Evolutionary conservation across 2,329 filamentous ascomycete species (phyloP), one percentile per base, ranked within the genome.

Genomic region (Emydomyces testavorans): DNA sequence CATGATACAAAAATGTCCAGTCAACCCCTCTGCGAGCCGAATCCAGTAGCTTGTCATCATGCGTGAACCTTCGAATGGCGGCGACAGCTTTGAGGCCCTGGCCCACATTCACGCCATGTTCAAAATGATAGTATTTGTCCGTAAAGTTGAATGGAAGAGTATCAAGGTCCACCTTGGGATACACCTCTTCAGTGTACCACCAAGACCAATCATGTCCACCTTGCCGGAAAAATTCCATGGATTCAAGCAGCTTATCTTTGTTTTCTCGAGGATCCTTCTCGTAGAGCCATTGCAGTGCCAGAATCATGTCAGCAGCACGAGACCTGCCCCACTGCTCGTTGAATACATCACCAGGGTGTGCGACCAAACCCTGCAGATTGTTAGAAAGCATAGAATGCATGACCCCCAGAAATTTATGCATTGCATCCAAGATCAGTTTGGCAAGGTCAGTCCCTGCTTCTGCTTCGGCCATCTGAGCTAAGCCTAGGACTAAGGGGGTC

Each of bases 351-450:
- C 66, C 66, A 1, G 61, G 55, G 24, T 71, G 70, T 43, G 65
- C 64, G 13, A 74, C 60, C 46, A 75, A 69, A 0, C 77, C 77
- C 1, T 68, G 69, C 37, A 70, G 71, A 53, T 77, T 69, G 48
- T 77, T 59, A 47, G 65, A 62, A 15, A 80, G 65, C 76, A 80
- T 80, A 26, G 58, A 60, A 52, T 79, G 67, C 56, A 72, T 71
- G 2, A 79, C 59, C 3, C 61, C 55, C 31, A 74, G 60, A 53
- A 76, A 79, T 20, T 60, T 63, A 52, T 75, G 67, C 61, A 78
- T 68, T 0, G 73, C 64, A 45, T 68, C 58, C 1, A 79, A 60
- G 29, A 78, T 71, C 32, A 62, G 63, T 2, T 65, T 59, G 1
- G 64, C 63, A 50, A 70, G 63, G 1, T 60, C 59, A 11, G 63